phyloP scores from a whole-genome alignment of 1,284 basidiomycete species.

The Boletus albobrunnescens region DNA sequence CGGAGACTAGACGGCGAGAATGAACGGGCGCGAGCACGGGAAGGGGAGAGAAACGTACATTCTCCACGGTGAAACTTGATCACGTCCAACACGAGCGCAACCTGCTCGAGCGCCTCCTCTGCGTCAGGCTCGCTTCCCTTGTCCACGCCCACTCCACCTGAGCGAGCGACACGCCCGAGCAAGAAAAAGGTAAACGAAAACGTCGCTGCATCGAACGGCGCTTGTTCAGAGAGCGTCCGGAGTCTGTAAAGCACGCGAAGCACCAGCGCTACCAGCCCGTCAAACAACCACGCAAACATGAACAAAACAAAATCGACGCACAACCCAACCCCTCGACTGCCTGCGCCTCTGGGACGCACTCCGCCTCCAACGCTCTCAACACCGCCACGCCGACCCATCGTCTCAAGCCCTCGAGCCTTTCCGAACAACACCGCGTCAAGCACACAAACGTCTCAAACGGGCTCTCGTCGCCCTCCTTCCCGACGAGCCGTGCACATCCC shows the following conservation, averaged over 20 bases:
- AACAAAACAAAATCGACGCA: too few relatives aligned
- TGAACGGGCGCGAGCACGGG: neutral
- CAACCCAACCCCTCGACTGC: constrained; percentile 67
- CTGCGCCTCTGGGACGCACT: constrained; percentile 69
- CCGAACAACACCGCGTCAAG: constrained; percentile 64
- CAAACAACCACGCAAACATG: too few relatives aligned
- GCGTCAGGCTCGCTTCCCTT: constrained; percentile 22
- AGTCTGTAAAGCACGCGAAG: constrained; percentile 86
- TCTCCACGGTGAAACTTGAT: constrained; percentile 83
- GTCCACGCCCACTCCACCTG: constrained; percentile 58
- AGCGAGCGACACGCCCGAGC: constrained; percentile 64
- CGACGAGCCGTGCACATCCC: constrained; percentile 55
- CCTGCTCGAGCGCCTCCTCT: constrained; percentile 76
- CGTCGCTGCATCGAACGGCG: constrained; percentile 80
- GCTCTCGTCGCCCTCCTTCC: constrained; percentile 34
- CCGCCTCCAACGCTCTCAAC: constrained; percentile 65
- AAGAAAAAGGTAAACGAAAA: constrained; percentile 83
- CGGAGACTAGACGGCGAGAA: constrained; percentile 47
- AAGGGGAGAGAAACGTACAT: constrained; percentile 48
- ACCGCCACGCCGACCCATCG: constrained; percentile 79
- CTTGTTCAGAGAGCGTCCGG: constrained; percentile 77
- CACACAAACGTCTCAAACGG: constrained; percentile 73
- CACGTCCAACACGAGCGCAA: constrained; percentile 80
- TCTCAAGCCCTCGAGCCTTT: constrained; percentile 64
- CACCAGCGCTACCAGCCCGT: constrained; percentile 61